phyloP scores from a whole-genome alignment of 2,329 filamentous ascomycete species.

The Exophiala lecanii-corni region DNA sequence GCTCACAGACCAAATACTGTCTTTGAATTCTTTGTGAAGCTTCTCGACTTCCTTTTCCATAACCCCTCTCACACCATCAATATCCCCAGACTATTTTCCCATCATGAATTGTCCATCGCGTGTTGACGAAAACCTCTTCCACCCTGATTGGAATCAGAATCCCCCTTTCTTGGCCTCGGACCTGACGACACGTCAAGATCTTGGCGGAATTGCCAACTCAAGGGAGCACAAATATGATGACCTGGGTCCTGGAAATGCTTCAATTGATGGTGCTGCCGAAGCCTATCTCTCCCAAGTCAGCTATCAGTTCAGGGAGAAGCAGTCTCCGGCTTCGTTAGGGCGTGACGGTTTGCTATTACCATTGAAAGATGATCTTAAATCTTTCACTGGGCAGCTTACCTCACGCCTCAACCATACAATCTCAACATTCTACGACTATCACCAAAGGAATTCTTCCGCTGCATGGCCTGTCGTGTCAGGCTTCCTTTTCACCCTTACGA shows the following conservation, averaged over 20 bases:
- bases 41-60: too few relatives aligned
- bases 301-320: background rate
- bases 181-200: constrained; percentile 55
- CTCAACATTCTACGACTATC: background rate
- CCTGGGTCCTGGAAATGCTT: background rate
- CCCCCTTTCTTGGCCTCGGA: constrained; percentile 53
- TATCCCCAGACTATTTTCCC: too few relatives aligned
- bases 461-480: background rate
- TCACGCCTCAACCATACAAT: background rate
- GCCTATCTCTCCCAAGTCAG: background rate
- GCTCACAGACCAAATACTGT: too few relatives aligned
- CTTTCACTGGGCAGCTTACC: background rate
- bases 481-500: background rate
- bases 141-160: constrained; percentile 56
- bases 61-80: too few relatives aligned
- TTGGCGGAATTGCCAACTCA: constrained; percentile 56
- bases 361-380: background rate
- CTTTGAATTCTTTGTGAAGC: too few relatives aligned
- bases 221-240: constrained; percentile 33
- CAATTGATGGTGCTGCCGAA: background rate
- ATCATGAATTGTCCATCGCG: constrained; percentile 62
- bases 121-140: constrained; percentile 48
- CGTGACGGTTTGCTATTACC: background rate
- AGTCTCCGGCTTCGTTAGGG: background rate
- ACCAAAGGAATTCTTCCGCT: background rate